phyloP scores from a whole-genome alignment of 371 early-diverging fungal species.

The Neoconidiobolus thromboides region DNA sequence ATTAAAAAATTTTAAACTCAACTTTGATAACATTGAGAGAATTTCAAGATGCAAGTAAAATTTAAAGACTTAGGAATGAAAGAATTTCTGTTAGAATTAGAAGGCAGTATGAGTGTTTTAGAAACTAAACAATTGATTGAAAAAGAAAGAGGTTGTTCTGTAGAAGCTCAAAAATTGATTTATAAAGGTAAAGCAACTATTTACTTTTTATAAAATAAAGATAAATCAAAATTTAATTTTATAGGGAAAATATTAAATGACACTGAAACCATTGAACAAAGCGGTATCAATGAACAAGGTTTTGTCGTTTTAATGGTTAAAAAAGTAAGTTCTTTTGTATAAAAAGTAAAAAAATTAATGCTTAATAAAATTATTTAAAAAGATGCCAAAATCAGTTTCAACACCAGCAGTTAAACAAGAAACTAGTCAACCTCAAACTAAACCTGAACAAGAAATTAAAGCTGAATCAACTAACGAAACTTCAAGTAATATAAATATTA shows the following conservation, averaged over 20 bases:
- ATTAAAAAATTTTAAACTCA: no score
- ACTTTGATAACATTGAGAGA: no score
- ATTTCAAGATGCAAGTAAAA: slow-evolving; percentile 49
- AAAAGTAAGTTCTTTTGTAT: slow-evolving; percentile 33
- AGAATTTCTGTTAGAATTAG: slow-evolving; percentile 59
- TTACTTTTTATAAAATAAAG: no score
- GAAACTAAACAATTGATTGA: slow-evolving; percentile 63
- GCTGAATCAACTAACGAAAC: slow-evolving; percentile 11
- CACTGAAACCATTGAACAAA: slow-evolving; percentile 49
- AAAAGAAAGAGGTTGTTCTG: slow-evolving; percentile 40
- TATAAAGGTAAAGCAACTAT: slow-evolving; percentile 32
- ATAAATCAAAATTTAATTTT: no score
- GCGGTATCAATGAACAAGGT: slow-evolving; percentile 70
- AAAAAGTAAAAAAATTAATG: slow-evolving; percentile 9
- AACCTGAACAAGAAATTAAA: slow-evolving; percentile 12
- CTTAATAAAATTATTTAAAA: neutral
- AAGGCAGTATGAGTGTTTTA: slow-evolving; percentile 38
- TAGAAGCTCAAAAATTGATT: slow-evolving; percentile 67
- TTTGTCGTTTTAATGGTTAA: slow-evolving; percentile 87
- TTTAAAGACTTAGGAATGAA: slow-evolving; percentile 79
- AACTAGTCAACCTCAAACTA: neutral
- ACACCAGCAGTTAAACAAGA: slow-evolving; percentile 9
- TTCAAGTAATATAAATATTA: slow-evolving; percentile 13
- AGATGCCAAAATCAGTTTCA: slow-evolving; percentile 6
- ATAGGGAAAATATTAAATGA: slow-evolving; percentile 79